Base-by-base conservation (phyloP, 1,139 yeast genomes). In the Suhomyces wounanorum region DNA sequence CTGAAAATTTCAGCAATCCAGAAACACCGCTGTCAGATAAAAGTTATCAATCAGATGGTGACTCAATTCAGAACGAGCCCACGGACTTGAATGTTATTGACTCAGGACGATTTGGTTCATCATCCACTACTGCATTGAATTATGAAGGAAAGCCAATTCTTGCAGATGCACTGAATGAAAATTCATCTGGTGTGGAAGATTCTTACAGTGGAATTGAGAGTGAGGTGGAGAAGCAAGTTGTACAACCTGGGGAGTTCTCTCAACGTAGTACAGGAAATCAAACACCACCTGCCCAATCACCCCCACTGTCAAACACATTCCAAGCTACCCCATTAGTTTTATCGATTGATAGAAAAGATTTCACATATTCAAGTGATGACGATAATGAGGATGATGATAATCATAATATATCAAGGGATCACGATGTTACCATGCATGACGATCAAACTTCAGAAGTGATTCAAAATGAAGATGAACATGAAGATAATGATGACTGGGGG, bases 41-140 rank as follows among this genome's bases (percentile, higher is more conserved):
- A 46, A 73, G 77, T 51, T 72, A 62, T 51, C 64, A 60, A 40
- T 71, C 77, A 0, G 78, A 73, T 50, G 66, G 66, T 2, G 78
- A 73, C 55, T 70, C 75, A 8, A 69, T 70, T 28, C 77, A 73
- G 50, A 45, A 62, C 41, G 79, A 74, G 53, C 76, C 76, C 2
- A 57, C 57, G 0, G 56, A 55, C 33, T 59, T 73, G 49, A 64
- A 69, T 47, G 59, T 72, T n/a, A 56, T 45, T 3, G 51, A 48
- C 37, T 35, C 52, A 11, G 38, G 14, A 6, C 28, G 53, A 21
- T 51, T 51, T 36, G 42, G 30, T 13, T 42, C 38, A 9, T 16
- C 43, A 17, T 28, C 47, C 6, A 31, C 10, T 21, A 35, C 43
- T 13, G 26, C 14, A 2, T 13, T 21, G 13, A 30, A 37, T 35